These are phyloP conservation scores for Neonectria hederae DNA, from an alignment of 2,329 filamentous ascomycete genomes.

Conservation along the genomic window DNA sequence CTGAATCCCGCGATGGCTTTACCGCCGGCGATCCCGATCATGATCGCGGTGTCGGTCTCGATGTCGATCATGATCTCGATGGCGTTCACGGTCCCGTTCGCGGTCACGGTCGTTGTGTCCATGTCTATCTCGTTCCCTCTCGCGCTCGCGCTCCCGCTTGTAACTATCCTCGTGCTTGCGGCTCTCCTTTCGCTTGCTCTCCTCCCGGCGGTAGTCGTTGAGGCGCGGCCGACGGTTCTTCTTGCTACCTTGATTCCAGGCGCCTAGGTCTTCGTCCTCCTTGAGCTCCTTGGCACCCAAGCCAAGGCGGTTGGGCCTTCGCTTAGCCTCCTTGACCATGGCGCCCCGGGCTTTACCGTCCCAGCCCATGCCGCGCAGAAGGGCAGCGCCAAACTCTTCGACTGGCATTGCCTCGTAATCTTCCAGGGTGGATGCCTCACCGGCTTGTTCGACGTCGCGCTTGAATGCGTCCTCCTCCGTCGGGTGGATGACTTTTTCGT, in stretches of 20 bases:
- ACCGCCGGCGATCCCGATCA: slow-evolving; percentile 38
- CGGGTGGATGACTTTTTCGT: slow-evolving; percentile 62
- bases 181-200: slow-evolving; percentile 56
- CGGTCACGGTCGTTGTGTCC: slow-evolving; percentile 47
- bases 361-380: slow-evolving; percentile 96
- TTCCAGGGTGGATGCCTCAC: slow-evolving; percentile 78
- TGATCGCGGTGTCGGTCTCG: slow-evolving; percentile 35
- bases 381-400: slow-evolving; percentile 91
- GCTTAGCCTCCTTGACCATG: slow-evolving; percentile 70
- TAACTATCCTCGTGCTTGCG: slow-evolving; percentile 56
- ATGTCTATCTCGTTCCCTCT: slow-evolving; percentile 51
- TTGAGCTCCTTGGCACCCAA: slow-evolving; percentile 88
- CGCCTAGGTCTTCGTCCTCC: slow-evolving; percentile 76
- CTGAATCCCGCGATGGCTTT: slow-evolving; percentile 9
- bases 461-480: slow-evolving; percentile 75
- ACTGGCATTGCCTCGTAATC: slow-evolving; percentile 92
- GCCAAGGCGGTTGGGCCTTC: slow-evolving; percentile 82
- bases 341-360: slow-evolving; percentile 71
- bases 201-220: slow-evolving; percentile 59
- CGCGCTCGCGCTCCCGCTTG: slow-evolving; percentile 55
- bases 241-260: slow-evolving; percentile 78
- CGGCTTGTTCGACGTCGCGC: slow-evolving; percentile 75
- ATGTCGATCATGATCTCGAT: slow-evolving; percentile 34
- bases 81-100: slow-evolving; percentile 36
- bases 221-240: slow-evolving; percentile 56